Conservation (phyloP, 441 rosid genomes). For the Arabidopsis hybrid region DNA sequence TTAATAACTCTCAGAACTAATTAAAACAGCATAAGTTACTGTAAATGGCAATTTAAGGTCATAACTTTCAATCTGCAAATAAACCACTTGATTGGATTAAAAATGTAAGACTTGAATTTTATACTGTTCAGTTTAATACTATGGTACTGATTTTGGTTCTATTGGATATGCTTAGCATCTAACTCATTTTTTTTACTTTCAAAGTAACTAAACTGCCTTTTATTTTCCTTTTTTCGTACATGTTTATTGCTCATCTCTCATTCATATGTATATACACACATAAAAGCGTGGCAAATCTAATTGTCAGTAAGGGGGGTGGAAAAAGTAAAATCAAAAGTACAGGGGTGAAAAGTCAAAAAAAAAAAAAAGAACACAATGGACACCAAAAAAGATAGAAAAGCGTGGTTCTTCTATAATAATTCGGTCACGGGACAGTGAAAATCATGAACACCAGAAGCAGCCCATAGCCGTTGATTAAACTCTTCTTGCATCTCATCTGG, state of each 20-base stretch:
- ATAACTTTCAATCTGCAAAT: slow-evolving; percentile 7
- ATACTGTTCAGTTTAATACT: background rate
- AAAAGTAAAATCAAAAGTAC: slow-evolving; percentile 33
- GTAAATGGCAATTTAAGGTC: slow-evolving; percentile 31
- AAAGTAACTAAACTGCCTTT: background rate
- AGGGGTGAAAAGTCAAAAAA: slow-evolving; percentile 29
- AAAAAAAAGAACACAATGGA: slow-evolving; percentile 1
- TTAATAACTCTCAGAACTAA: slow-evolving; percentile 2
- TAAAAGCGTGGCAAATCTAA: slow-evolving; percentile 41
- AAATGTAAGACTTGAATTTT: background rate
- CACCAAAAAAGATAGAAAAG: background rate
- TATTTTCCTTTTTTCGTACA: background rate
- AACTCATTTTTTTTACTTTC: background rate
- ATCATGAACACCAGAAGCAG: slow-evolving; percentile 75
- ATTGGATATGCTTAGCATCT: background rate
- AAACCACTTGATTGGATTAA: background rate
- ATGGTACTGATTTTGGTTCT: background rate
- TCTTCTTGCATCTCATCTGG: slow-evolving; percentile 80
- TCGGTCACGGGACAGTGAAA: slow-evolving; percentile 52
- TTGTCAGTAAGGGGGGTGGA: slow-evolving; percentile 28
- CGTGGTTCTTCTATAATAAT: slow-evolving; percentile 12
- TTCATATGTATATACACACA: slow-evolving; percentile 32
- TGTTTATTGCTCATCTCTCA: slow-evolving; percentile 37
- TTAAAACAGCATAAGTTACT: slow-evolving; percentile 19
- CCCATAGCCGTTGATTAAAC: slow-evolving; percentile 79